Conservation (phyloP, 768 basidiomycete genomes). For the Amanita thiersii region DNA sequence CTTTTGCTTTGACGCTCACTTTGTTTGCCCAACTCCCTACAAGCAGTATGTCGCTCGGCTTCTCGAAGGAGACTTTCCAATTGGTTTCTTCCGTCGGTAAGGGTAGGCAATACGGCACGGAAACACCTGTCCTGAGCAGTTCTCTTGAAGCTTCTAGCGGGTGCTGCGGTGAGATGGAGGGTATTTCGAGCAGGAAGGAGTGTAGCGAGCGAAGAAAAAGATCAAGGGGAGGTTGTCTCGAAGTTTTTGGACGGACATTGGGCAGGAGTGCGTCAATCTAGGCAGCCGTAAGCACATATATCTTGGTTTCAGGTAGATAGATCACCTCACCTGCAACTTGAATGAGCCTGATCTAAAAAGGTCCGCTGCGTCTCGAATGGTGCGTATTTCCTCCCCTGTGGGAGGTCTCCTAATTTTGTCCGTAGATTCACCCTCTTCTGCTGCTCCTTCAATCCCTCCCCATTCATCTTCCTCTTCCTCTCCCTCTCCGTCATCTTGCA, state of each 20-base stretch:
- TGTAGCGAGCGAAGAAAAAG: slow-evolving; percentile 64
- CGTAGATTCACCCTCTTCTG: slow-evolving; percentile 2
- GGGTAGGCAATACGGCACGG: slow-evolving; percentile 64
- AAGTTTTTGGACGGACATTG: slow-evolving; percentile 60
- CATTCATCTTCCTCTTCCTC: slow-evolving; percentile 11
- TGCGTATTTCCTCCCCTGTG: slow-evolving; percentile 61
- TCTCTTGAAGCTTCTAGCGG: slow-evolving; percentile 57
- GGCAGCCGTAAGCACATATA: slow-evolving; percentile 9
- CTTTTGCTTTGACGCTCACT: slow-evolving; percentile 64
- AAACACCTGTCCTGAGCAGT: slow-evolving; percentile 44
- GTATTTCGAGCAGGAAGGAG: slow-evolving; percentile 50
- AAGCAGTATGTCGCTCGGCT: slow-evolving; percentile 67
- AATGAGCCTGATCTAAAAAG: slow-evolving; percentile 75
- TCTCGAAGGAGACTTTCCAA: slow-evolving; percentile 82
- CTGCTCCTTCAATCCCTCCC: slow-evolving; percentile 11
- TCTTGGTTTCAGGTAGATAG: not conserved
- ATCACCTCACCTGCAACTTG: slow-evolving; percentile 62
- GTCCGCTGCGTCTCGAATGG: slow-evolving; percentile 66
- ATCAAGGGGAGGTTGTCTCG: slow-evolving; percentile 50
- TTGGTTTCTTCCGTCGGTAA: slow-evolving; percentile 72
- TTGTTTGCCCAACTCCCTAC: slow-evolving; percentile 86
- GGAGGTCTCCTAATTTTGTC: slow-evolving; percentile 46
- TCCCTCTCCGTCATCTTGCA: not conserved
- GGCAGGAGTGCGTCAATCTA: slow-evolving; percentile 80
- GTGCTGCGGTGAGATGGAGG: slow-evolving; percentile 48